Base-by-base conservation (phyloP, 2,329 filamentous ascomycete species). In the Colletotrichum coccodes region DNA sequence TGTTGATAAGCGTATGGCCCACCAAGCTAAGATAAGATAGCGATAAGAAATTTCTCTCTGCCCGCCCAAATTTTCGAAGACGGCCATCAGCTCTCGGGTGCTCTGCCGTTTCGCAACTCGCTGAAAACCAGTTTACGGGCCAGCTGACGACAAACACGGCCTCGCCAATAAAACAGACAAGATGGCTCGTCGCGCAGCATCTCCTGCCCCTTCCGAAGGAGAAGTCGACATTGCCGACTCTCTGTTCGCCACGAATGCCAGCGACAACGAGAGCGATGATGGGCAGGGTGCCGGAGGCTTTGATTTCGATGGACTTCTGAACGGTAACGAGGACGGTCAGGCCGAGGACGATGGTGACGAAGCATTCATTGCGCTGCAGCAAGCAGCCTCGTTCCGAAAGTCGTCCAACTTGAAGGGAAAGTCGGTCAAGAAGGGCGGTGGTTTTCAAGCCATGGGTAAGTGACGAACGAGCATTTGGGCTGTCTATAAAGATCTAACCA, bases 401-500 rank as follows among this genome's bases (percentile, higher is more conserved):
- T 85, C 89, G 1, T 87, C 92, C 11, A 96, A 95, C 76, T 74
- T 96, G 8, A 96, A 95, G 79, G 93, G 94, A 23, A 92, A 92
- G 71, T 92, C 91, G 3, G 93, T 94, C 36, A 98, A 98, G 84
- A 99, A 98, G 81, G 93, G 95, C 42, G 96, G 96, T 75, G 96
- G 95, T 60, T 99, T 99, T 78, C 96, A 99, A 79, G 92, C 93
- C 53, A 98, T 99, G 95, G 93, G 89, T 91, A 81, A 67, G 82
- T 71, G 26, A 32, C 7, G 30, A 40, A 26, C 11, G 12, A n/a
- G 18, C 50, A 11, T 28, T 34, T 16, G 3, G 12, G 1, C 28
- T 38, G n/a, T 40, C 2, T 21, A n/a, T 12, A 26, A 14, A 23
- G 4, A 36, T 26, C 64, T 66, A 52, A 72, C 42, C 6, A 12